These are phyloP conservation scores for Boletus barrowsii DNA, from an alignment of 768 basidiomycete species.

Conservation along the genomic window DNA sequence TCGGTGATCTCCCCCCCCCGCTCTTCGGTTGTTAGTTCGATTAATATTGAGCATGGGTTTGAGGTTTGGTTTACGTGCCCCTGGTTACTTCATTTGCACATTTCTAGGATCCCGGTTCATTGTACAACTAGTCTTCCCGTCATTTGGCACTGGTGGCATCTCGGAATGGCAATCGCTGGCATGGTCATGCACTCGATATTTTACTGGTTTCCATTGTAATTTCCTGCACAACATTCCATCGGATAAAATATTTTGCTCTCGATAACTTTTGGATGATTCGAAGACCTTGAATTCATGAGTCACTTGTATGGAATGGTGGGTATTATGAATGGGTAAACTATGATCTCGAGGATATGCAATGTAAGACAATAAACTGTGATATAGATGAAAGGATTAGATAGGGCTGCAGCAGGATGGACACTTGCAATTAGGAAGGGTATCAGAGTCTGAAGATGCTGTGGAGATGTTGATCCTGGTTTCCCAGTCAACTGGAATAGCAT, in stretches of 20 bases:
- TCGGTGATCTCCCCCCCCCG: constrained; percentile 3
- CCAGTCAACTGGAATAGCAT: constrained; percentile 41
- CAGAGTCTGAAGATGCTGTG: constrained; percentile 21
- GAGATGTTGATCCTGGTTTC: constrained; percentile 25
- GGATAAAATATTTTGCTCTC: neutral
- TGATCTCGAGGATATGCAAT: neutral
- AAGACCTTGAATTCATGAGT: neutral
- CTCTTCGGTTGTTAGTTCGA: neutral
- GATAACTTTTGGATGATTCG: neutral
- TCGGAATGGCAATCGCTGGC: constrained; percentile 1
- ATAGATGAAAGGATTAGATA: constrained; percentile 31
- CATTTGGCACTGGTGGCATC: constrained; percentile 6
- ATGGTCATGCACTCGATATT: constrained; percentile 3
- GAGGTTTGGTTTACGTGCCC: constrained; percentile 3
- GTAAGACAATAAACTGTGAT: neutral
- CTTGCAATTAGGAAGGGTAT: constrained; percentile 27
- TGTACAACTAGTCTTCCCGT: constrained; percentile 17
- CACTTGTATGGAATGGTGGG: neutral
- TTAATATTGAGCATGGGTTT: neutral
- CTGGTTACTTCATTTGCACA: constrained; percentile 6
- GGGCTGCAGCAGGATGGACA: constrained; percentile 46
- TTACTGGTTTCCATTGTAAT: constrained; percentile 15
- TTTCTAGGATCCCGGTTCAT: constrained; percentile 1
- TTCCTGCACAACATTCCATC: neutral
- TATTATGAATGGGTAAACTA: neutral